phyloP scores from a whole-genome alignment of 495 filamentous ascomycete genomes.

The Melanomma pulvis-pyrius region DNA sequence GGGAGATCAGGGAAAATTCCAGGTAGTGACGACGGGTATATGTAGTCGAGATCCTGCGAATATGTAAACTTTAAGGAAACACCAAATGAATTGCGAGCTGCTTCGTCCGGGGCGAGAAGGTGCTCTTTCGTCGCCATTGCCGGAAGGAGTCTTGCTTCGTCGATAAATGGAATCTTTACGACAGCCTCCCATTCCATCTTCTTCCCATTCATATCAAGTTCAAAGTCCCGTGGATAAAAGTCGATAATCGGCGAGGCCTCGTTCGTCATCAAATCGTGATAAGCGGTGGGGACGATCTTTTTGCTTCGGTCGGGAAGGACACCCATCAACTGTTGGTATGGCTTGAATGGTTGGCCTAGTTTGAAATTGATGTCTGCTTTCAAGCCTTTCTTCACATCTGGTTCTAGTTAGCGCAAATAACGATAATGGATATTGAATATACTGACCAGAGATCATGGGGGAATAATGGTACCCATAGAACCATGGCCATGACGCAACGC shows the following conservation, averaged over 20 bases:
- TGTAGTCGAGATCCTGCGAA: constrained; percentile 70
- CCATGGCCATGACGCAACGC: constrained; percentile 98
- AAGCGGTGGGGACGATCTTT: constrained; percentile 85
- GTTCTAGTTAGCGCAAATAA: neutral
- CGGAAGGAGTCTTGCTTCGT: constrained; percentile 77
- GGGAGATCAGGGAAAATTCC: constrained; percentile 90
- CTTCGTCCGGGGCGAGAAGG: constrained; percentile 74
- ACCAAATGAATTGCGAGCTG: constrained; percentile 83
- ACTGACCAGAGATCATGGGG: constrained; percentile 79
- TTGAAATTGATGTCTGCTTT: constrained; percentile 87
- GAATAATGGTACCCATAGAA: constrained; percentile 96
- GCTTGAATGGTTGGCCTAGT: constrained; percentile 90
- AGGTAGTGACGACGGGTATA: constrained; percentile 81
- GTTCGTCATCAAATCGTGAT: constrained; percentile 90
- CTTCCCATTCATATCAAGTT: constrained; percentile 99
- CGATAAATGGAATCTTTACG: constrained; percentile 98
- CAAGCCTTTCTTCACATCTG: constrained; percentile 80
- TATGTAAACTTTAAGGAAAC: constrained; percentile 92
- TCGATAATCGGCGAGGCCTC: constrained; percentile 93
- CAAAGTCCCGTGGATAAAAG: constrained; percentile 97
- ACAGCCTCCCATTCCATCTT: constrained; percentile 99
- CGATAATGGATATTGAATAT: neutral
- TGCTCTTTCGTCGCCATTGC: constrained; percentile 85
- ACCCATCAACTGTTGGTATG: constrained; percentile 97
- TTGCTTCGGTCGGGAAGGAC: constrained; percentile 97